Evolutionary conservation across 2,329 filamentous ascomycete genomes (phyloP), one percentile per base, ranked within the genome.

Genomic region (Trichocomaceae sp.): DNA sequence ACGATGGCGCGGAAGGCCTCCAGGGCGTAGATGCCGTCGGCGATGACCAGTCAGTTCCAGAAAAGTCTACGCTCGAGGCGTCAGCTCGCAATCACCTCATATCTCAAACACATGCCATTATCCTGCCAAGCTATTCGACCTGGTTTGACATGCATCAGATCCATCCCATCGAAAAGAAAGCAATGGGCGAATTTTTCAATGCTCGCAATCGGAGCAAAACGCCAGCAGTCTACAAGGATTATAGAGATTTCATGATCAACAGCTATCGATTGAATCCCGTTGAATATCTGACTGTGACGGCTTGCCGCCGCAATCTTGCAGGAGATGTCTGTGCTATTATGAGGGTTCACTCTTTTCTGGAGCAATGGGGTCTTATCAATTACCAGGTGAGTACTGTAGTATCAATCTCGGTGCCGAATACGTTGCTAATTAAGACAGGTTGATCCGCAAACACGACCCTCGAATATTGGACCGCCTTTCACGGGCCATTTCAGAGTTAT

Each of bases 201-300:
- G 92, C 85, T 71, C 84, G 93, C 57, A 99, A 99, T 74, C 87
- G 93, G 65, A 97, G 93, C 83, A 99, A 99, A 77, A 99, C 93
- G 0, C 87, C 90, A 1, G 86, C 90, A 48, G 89, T 97, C 20
- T 99, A 99, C 78, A 97, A 97, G 74, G 93, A 99, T 69, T 99
- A 99, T 73, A 86, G 93, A 63, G 93, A 99, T 69, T 99, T 99
- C 69, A 99, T 99, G 93, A 90, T 99, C 76, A 99, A 99, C 76
- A 97, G 93, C 13, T 99, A 99, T 74, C 86, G 93, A 37, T 77
- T 99, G 55, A 99, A 97, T 69, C 93, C 93, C 5, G 82, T 90
- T 52, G 93, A 99, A 72, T 99, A 99, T 67, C 80, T 99, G 54
- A 99, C 93, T 5, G 92, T 99, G 53, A 99, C 93, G 10, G 93